Percentiles rank a stretch among this genome's conserved stretches.
These are phyloP conservation scores for Thielaviopsis ethacetica DNA, from an alignment of 2,329 filamentous ascomycete species.

Conservation along the genomic window DNA sequence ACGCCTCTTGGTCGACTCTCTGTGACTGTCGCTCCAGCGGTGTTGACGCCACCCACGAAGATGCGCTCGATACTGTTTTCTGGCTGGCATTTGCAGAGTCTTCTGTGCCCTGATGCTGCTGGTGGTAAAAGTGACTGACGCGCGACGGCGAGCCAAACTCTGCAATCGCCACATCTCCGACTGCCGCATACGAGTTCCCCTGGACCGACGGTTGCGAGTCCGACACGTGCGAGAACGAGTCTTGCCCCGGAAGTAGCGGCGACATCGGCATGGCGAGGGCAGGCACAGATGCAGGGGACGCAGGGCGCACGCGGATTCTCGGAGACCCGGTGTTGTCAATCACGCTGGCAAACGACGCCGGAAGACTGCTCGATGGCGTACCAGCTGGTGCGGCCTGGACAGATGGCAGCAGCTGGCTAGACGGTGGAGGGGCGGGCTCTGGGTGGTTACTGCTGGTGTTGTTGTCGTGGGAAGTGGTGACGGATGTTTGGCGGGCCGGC, in stretches of 20 bases:
- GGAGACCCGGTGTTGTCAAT: slow-evolving; percentile 27
- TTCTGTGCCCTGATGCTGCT: not conserved
- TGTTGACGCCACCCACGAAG: no score
- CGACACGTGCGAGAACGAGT: not conserved
- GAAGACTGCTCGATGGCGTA: slow-evolving; percentile 31
- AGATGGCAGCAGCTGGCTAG: slow-evolving; percentile 24
- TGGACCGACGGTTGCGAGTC: slow-evolving; percentile 13
- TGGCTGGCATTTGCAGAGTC: no score
- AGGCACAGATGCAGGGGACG: not conserved
- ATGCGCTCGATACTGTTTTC: no score
- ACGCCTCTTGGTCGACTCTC: no score
- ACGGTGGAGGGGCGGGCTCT: not conserved
- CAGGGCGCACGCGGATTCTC: not conserved
- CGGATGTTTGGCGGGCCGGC: slow-evolving; percentile 15
- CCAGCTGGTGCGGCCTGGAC: slow-evolving; percentile 30
- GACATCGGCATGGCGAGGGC: not conserved
- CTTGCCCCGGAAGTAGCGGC: not conserved
- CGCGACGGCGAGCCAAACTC: slow-evolving; percentile 31
- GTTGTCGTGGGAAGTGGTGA: not conserved
- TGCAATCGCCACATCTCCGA: slow-evolving; percentile 16
- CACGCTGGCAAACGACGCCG: slow-evolving; percentile 26
- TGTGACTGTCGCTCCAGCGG: no score
- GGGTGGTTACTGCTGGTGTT: no score
- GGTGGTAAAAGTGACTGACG: slow-evolving; percentile 19
- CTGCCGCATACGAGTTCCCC: slow-evolving; percentile 33